Evolutionary conservation across 164 flowering plant genomes (phyloP).

Genomic region (Umbilicus rupestris): DNA sequence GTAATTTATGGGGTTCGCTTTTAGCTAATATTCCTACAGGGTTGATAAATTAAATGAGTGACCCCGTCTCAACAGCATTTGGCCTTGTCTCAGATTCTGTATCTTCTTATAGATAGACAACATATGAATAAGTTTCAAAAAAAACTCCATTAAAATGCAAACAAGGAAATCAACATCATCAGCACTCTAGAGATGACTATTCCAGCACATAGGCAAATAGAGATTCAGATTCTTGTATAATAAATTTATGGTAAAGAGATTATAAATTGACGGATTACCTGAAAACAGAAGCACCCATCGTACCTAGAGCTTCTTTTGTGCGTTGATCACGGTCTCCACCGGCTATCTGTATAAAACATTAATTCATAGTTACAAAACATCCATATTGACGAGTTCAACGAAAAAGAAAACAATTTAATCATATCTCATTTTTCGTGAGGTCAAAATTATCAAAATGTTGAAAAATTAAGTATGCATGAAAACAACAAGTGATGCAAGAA

Average conservation of each 20-base stretch:
- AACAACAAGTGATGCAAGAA: neutral
- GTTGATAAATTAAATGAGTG: no score
- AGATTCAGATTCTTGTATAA: no score
- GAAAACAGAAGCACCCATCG: constrained; percentile 98
- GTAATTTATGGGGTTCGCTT: no score
- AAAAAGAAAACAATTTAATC: neutral
- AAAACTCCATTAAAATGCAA: neutral
- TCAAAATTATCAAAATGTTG: neutral
- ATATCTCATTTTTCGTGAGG: neutral
- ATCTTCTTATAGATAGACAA: no score
- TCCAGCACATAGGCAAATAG: no score
- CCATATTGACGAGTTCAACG: neutral
- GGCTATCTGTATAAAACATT: constrained; percentile 44
- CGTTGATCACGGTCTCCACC: constrained; percentile 70
- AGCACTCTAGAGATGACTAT: neutral
- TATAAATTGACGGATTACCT: no score
- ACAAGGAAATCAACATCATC: neutral
- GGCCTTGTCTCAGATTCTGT: no score
- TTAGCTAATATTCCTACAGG: no score
- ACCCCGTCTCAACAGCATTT: no score
- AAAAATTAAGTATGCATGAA: neutral
- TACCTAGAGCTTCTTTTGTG: constrained; percentile 64
- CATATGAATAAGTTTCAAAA: no score
- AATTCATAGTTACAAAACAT: neutral
- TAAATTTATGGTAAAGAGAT: no score